These are phyloP conservation scores for Malus orientalis DNA, from an alignment of 306 rosid genomes.

Conservation along the genomic window DNA sequence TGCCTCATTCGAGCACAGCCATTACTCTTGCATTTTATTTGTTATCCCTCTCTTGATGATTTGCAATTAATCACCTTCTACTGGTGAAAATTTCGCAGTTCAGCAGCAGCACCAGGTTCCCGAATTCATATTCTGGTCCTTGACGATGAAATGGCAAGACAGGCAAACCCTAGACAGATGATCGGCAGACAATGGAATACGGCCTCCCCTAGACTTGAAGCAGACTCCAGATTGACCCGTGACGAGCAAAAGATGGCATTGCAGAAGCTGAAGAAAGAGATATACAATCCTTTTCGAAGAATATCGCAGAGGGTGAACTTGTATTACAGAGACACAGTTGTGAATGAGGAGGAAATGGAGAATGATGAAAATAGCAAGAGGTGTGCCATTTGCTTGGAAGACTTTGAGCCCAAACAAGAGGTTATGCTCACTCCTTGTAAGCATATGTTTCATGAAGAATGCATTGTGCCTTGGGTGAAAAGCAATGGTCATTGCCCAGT, in stretches of 20 bases:
- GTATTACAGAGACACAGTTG: conserved; percentile 40
- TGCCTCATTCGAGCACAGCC: not conserved
- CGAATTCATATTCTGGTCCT: conserved; percentile 14
- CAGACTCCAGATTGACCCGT: conserved; percentile 23
- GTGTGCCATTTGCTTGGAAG: conserved; percentile 74
- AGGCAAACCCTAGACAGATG: conserved; percentile 20
- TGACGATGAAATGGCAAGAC: conserved; percentile 13
- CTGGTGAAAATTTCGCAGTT: conserved; percentile 21
- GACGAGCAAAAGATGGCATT: conserved; percentile 33
- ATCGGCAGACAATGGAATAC: conserved; percentile 12
- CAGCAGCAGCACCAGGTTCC: conserved; percentile 12
- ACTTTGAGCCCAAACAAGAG: conserved; percentile 53
- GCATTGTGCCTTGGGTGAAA: conserved; percentile 73
- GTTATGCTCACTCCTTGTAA: conserved; percentile 71
- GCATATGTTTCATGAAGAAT: conserved; percentile 85
- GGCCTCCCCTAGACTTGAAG: conserved; percentile 14
- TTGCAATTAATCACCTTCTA: not conserved
- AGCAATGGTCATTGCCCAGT: conserved; percentile 68
- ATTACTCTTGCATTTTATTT: not conserved
- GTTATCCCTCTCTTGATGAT: not conserved
- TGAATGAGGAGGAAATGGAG: conserved; percentile 14
- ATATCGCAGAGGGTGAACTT: conserved; percentile 29
- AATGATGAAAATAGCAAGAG: conserved; percentile 43
- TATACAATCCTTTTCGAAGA: conserved; percentile 42
- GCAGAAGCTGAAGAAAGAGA: conserved; percentile 45